A percentile compares a stretch with the other conserved stretches of the same genome.
phyloP scores from a whole-genome alignment of 1,139 yeast genomes.

The Debaryomyces robertsiae region DNA sequence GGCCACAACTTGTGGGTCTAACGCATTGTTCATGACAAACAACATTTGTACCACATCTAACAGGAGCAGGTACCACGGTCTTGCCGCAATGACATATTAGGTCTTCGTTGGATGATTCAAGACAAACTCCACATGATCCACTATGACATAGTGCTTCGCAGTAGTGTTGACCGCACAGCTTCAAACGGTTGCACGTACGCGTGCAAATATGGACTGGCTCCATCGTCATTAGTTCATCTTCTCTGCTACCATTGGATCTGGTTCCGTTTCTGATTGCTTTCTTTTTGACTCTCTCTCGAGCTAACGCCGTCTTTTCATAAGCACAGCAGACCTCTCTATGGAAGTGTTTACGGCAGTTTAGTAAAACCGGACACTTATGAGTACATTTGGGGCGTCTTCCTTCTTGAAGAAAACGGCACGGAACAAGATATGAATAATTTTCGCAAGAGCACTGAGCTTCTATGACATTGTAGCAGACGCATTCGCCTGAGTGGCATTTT shows the following conservation, averaged over 20 bases:
- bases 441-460: conserved; percentile 58
- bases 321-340: conserved; percentile 73
- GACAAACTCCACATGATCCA: conserved; percentile 83
- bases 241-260: conserved; percentile 29
- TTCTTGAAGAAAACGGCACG: conserved; percentile 58
- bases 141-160: conserved; percentile 80
- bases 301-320: conserved; percentile 62
- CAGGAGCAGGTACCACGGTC: conserved; percentile 82
- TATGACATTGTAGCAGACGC: conserved; percentile 59
- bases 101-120: conserved; percentile 82
- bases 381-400: conserved; percentile 63
- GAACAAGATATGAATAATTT: conserved; percentile 52
- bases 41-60: conserved; percentile 82
- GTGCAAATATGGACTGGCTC: conserved; percentile 84
- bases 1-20: conserved; percentile 71
- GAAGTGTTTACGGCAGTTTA: conserved; percentile 81
- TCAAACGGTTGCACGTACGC: conserved; percentile 62
- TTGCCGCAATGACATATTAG: conserved; percentile 83
- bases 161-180: conserved; percentile 72
- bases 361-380: conserved; percentile 74
- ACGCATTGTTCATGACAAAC: conserved; percentile 71
- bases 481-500: conserved; percentile 76
- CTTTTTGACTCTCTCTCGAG: conserved; percentile 59
- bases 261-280: conserved; percentile 50
- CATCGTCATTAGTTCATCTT: conserved; percentile 57